These are phyloP conservation scores for Vitis rupestris DNA, from an alignment of 164 flowering plant species.

Conservation along the genomic window DNA sequence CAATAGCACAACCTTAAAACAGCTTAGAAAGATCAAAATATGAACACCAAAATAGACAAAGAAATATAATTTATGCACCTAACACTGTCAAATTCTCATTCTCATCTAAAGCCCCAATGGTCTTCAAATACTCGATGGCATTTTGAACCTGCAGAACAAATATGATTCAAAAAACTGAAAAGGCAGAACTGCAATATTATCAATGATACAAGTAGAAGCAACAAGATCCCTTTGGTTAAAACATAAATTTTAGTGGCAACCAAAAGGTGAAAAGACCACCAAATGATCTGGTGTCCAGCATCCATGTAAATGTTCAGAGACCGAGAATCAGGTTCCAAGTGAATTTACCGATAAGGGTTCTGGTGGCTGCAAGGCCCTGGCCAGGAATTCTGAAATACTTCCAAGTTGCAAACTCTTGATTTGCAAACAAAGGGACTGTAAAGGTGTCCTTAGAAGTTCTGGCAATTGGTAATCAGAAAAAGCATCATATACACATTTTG, in stretches of 20 bases:
- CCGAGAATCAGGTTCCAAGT: not conserved
- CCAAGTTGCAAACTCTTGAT: conserved; percentile 92
- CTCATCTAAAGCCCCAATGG: conserved; percentile 90
- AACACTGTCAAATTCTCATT: conserved; percentile 78
- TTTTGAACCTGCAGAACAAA: conserved; percentile 75
- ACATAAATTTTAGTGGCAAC: not conserved
- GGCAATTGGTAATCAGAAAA: conserved; percentile 91
- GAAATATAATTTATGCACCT: conserved; percentile 41
- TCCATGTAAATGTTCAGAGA: not conserved
- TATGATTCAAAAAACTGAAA: not conserved
- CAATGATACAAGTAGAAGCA: not conserved
- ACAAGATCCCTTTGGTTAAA: not conserved
- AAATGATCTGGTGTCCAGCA: not conserved
- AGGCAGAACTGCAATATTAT: not conserved
- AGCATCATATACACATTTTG: conserved; percentile 88
- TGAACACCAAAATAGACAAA: not conserved
- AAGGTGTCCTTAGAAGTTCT: conserved; percentile 88
- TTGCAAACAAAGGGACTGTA: conserved; percentile 94
- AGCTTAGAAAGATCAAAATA: not conserved
- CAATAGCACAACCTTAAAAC: not conserved
- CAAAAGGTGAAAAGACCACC: not conserved
- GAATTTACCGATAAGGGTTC: conserved; percentile 72
- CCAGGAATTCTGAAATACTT: conserved; percentile 84
- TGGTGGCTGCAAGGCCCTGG: conserved; percentile 89
- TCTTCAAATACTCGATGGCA: conserved; percentile 87